Base-by-base conservation (phyloP, 1,284 basidiomycete species). In the Stygiomarasmius scandens region DNA sequence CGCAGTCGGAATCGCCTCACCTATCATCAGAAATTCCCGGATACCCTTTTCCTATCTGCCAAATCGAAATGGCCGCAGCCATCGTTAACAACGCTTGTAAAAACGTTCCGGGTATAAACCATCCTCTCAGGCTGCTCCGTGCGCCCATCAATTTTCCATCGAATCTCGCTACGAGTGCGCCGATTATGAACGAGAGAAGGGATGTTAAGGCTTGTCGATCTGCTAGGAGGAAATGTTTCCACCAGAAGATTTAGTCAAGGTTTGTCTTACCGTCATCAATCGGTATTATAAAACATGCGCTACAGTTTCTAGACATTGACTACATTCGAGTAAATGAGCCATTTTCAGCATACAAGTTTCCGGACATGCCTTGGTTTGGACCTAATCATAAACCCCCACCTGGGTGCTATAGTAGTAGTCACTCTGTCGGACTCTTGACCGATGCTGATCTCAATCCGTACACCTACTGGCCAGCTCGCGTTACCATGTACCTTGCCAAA, bases 131-230 rank as follows among this genome's bases (percentile, higher is more conserved):
- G n/a, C 93, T 85, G 32, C 82, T 85, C 68, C 85, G 84, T 3
- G 84, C 66, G 0, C 93, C 92, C 22, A 52, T 38, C 32, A 93
- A 77, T 57, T 78, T 34, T 14, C 32, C 78, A 70, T 93, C 89
- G 23, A 89, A 64, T 38, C 89, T 87, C 0, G 91, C 93, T 38
- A 93, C 58, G 63, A 84, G 80, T 1, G 89, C 85, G 10, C 92
- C 93, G 36, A 79, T 64, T 61, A 88, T 79, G 79, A 96, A 96
- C 11, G 83, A 75, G 58, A 92, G 65, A 19, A 95, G 73, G 24
- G 91, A 93, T 43, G 81, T 83, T 52, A 95, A 76, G 8, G 93
- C 93, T 69, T 93, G 92, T 69, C 86, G 85, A 67, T 95, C 93
- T 8, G 90, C 78, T 58, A 83, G 82, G 67, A 89, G 89, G 74